Evolutionary conservation across 1,284 basidiomycete species (phyloP).

Genomic region (Moniliella sp.): DNA sequence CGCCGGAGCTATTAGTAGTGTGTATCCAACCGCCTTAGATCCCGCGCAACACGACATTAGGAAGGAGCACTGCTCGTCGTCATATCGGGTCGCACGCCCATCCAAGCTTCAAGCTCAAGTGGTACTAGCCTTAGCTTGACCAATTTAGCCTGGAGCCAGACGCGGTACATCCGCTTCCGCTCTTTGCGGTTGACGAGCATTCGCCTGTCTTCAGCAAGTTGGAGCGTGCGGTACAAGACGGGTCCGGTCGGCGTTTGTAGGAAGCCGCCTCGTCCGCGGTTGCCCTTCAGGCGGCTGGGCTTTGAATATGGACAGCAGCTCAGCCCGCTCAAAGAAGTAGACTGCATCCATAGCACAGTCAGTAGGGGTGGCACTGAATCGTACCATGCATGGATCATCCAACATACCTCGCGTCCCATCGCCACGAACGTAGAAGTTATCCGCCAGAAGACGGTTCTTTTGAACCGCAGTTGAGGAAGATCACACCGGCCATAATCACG

Average conservation of each 20-base stretch:
- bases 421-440: conserved; percentile 54
- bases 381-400: not conserved
- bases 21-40: too few relatives aligned
- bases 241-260: not conserved
- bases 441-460: conserved; percentile 61
- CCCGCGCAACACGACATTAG: too few relatives aligned
- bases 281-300: conserved; percentile 1
- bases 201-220: conserved; percentile 27
- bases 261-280: not conserved
- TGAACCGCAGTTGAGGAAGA: conserved; percentile 69
- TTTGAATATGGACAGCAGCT: conserved; percentile 19
- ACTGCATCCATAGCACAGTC: conserved; percentile 3
- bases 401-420: conserved; percentile 59
- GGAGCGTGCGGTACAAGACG: conserved; percentile 11
- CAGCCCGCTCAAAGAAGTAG: conserved; percentile 26
- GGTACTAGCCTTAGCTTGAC: too few relatives aligned
- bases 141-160: conserved; percentile 29
- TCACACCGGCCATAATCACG: conserved; percentile 91
- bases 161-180: conserved; percentile 26
- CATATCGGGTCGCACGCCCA: too few relatives aligned
- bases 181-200: conserved; percentile 29
- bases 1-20: too few relatives aligned
- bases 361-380: not conserved
- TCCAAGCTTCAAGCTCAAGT: too few relatives aligned
- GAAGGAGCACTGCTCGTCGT: too few relatives aligned